Evolutionary conservation across 2,329 filamentous ascomycete species (phyloP), one percentile per base, ranked within the genome.

Genomic region (Emericellopsis atlantica): DNA sequence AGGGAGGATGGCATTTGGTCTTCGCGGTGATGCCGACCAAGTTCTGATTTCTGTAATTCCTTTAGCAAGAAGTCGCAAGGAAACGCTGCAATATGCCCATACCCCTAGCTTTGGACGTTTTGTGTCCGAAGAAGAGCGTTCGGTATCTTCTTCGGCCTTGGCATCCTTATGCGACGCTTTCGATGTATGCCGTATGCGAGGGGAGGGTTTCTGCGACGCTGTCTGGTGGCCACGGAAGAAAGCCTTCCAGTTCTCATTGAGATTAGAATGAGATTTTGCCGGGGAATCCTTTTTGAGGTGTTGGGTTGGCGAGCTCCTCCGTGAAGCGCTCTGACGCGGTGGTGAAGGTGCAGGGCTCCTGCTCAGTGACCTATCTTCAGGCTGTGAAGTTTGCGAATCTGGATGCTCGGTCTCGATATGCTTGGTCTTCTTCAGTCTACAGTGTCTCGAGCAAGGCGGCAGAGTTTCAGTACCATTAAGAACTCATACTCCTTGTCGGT

Each of bases 1-100:
- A 89, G 69, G 76, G 76, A 83, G 8, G 66, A 60, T 0, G 84
- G 84, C 84, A 89, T 89, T 48, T 74, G 69, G 33, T 79, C 74
- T 56, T 90, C 84, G 49, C 84, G 67, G 1, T 81, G 81, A 58
- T 83, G 78, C 22, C 76, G 76, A 0, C 84, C 84, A 12, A 90
- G 65, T 51, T 88, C 80, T 54, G 68, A 61, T 69, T 72, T 70
- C 57, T 71, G 39, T 24, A n/a, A 16, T 18, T 5, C 31, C 21
- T 22, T 29, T 4, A 29, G 26, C 12, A 12, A 29, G 26, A 9
- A 29, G 4, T 9, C 12, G 4, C 3, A 9, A 9, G 9, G 12
- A 9, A 9, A 29, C 12, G 26, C 12, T 9, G 12, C 4, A 12
- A 29, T 29, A 9, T 6, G 3, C 12, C 26, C 26, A 29, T 29